These are phyloP conservation scores for Blastomyces silverae DNA, from an alignment of 2,329 filamentous ascomycete genomes.

Conservation along the genomic window DNA sequence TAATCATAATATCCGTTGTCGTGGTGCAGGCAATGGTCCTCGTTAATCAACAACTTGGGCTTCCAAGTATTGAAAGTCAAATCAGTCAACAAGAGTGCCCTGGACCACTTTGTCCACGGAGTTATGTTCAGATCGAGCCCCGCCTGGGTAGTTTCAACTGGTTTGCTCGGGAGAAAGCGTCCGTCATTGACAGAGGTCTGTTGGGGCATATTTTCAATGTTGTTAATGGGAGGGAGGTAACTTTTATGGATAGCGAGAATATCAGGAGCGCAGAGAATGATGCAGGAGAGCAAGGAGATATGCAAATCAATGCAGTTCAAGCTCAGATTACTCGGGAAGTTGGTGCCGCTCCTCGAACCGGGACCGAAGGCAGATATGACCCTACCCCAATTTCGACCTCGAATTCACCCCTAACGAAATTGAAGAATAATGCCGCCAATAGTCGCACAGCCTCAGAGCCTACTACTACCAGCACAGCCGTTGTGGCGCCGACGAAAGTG, in stretches of 20 bases:
- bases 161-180: conserved; percentile 3
- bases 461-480: too few species aligned
- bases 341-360: neutral
- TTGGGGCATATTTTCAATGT: conserved; percentile 2
- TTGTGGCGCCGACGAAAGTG: neutral
- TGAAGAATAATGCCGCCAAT: neutral
- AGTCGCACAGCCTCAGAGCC: neutral
- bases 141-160: neutral
- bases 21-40: neutral
- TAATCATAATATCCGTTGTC: neutral
- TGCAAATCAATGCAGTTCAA: neutral
- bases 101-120: neutral
- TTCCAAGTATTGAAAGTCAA: neutral
- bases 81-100: neutral
- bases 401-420: neutral
- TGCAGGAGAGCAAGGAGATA: neutral
- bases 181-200: neutral
- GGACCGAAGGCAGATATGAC: neutral
- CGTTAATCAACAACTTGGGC: neutral
- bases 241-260: neutral
- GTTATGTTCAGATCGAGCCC: neutral
- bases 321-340: neutral
- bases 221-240: neutral
- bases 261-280: neutral
- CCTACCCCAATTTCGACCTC: neutral